A percentile compares a stretch with the other conserved stretches of the same genome.
Evolutionary conservation across 2,329 filamentous ascomycete genomes (phyloP).

Genomic region (Aspergillus candidus): DNA sequence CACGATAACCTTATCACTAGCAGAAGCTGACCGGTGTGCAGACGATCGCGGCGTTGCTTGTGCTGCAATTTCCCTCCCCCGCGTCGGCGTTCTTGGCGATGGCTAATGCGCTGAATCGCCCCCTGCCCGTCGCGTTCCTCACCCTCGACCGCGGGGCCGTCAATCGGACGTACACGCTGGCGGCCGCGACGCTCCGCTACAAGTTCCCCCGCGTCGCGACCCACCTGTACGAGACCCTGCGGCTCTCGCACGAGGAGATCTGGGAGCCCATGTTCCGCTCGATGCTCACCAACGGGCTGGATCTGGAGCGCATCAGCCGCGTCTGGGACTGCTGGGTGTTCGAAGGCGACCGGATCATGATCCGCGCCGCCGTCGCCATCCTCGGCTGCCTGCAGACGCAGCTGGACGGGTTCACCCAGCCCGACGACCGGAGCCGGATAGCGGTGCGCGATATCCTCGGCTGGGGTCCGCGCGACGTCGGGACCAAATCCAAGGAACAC

Average conservation of each 20-base stretch:
- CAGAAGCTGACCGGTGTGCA: slow-evolving; percentile 14
- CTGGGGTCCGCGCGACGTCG: slow-evolving; percentile 32
- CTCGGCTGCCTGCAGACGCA: slow-evolving; percentile 40
- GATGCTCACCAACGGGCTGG: slow-evolving; percentile 47
- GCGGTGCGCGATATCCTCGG: slow-evolving; percentile 29
- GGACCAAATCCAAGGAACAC: slow-evolving; percentile 28
- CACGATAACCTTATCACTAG: neutral
- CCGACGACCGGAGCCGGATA: slow-evolving; percentile 33
- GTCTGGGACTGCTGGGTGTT: slow-evolving; percentile 59
- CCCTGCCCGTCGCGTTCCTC: slow-evolving; percentile 56
- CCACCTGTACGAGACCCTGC: slow-evolving; percentile 44
- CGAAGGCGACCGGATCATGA: slow-evolving; percentile 50
- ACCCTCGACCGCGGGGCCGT: slow-evolving; percentile 53
- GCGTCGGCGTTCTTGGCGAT: slow-evolving; percentile 53
- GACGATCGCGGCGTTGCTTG: slow-evolving; percentile 53
- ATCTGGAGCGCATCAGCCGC: slow-evolving; percentile 48
- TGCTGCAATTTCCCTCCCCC: slow-evolving; percentile 50
- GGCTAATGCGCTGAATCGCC: slow-evolving; percentile 56
- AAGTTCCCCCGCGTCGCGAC: slow-evolving; percentile 52
- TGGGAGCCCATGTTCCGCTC: slow-evolving; percentile 51
- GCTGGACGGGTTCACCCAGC: slow-evolving; percentile 33
- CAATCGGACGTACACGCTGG: slow-evolving; percentile 50
- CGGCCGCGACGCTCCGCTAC: slow-evolving; percentile 51
- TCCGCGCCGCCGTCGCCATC: slow-evolving; percentile 40
- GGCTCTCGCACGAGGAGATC: slow-evolving; percentile 39